Evolutionary conservation across 495 filamentous ascomycete species (phyloP).

Genomic region (Oidiodendron maius): DNA sequence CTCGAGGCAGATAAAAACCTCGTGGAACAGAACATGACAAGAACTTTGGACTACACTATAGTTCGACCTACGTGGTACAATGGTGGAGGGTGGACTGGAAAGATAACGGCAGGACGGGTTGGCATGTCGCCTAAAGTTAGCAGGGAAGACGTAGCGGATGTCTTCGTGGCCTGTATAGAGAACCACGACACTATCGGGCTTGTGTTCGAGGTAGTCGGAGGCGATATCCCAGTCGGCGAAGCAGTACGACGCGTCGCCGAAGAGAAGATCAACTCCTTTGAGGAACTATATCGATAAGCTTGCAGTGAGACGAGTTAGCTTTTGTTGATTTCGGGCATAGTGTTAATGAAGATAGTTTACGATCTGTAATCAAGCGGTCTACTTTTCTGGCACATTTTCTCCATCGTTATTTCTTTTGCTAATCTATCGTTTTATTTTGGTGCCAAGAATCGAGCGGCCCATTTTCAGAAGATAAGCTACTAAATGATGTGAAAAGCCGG

Average conservation of each 20-base stretch:
- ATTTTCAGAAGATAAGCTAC: too few relatives aligned
- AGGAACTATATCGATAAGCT: constrained; percentile 10
- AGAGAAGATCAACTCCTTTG: constrained; percentile 16
- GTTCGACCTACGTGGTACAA: constrained; percentile 25
- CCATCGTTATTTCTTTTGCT: too few relatives aligned
- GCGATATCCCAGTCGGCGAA: constrained; percentile 21
- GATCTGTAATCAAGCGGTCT: too few relatives aligned
- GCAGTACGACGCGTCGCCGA: constrained; percentile 9
- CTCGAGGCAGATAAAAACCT: constrained; percentile 26
- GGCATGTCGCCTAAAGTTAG: constrained; percentile 15
- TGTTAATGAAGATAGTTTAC: too few relatives aligned
- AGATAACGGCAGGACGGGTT: constrained; percentile 22
- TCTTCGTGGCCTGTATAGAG: constrained; percentile 25
- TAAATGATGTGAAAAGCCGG: too few relatives aligned
- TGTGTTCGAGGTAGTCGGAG: constrained; percentile 29
- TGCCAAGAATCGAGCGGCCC: too few relatives aligned
- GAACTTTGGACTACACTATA: constrained; percentile 29
- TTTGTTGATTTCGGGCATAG: too few relatives aligned
- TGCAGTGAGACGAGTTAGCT: too few relatives aligned
- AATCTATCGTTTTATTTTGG: too few relatives aligned
- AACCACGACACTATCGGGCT: constrained; percentile 25
- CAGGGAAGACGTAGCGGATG: constrained; percentile 29
- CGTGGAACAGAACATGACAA: constrained; percentile 21
- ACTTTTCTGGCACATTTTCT: too few relatives aligned
- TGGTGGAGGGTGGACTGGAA: constrained; percentile 20